Conservation (phyloP, 148 eudicot species). For the Rhododendron ovatum region DNA sequence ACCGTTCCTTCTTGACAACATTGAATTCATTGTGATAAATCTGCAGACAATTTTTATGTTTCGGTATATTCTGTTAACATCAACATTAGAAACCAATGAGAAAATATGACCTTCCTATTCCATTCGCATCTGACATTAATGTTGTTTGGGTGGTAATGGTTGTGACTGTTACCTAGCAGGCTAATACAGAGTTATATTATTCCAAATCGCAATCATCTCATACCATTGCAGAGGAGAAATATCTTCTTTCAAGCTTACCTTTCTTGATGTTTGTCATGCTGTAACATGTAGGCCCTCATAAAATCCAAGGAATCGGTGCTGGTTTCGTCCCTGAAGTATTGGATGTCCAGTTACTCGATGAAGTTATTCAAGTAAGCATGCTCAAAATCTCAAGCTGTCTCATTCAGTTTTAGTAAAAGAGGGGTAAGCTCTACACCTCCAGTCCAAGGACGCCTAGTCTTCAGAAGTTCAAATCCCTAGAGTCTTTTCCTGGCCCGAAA, state of each 20-base stretch:
- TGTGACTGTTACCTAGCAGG: neutral
- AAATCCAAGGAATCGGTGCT: constrained; percentile 69
- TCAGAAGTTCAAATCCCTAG: neutral
- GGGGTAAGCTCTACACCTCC: too few relatives aligned
- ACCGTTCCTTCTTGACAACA: neutral
- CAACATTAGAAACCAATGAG: neutral
- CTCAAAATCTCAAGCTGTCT: neutral
- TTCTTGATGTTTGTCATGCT: neutral
- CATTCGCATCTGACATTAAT: neutral
- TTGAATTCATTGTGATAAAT: neutral
- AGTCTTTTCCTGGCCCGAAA: too few relatives aligned
- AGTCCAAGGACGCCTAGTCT: neutral
- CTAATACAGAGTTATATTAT: neutral
- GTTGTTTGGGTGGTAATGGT: neutral
- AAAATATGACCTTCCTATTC: neutral
- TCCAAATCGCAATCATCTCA: neutral
- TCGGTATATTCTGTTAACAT: neutral
- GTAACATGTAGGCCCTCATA: constrained; percentile 45
- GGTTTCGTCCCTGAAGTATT: constrained; percentile 63
- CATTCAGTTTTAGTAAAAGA: neutral
- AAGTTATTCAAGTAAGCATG: constrained; percentile 53
- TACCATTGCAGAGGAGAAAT: neutral
- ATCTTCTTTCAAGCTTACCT: neutral
- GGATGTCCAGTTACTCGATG: constrained; percentile 44
- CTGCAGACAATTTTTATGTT: neutral